Percentiles rank a stretch among this genome's conserved stretches.
Conservation (phyloP, 2,329 filamentous ascomycete genomes). For the Alternaria incomplexa region DNA sequence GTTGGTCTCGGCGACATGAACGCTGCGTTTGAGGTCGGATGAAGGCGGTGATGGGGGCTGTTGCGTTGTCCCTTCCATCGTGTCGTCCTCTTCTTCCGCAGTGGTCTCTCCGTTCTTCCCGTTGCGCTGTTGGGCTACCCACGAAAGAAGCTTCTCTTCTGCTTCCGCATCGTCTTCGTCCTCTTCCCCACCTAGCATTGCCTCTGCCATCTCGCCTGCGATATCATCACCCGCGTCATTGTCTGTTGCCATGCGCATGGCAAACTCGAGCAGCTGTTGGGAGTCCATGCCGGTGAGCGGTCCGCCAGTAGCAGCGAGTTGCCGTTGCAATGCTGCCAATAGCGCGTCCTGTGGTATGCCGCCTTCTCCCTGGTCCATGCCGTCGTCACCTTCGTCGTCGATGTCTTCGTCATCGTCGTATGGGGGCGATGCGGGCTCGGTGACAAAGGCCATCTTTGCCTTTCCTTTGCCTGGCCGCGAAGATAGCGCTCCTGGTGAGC, state of each 20-base stretch:
- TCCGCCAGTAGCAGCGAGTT: conserved; percentile 43
- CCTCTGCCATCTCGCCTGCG: conserved; percentile 51
- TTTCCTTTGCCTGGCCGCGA: conserved; percentile 14
- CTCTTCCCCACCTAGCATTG: conserved; percentile 47
- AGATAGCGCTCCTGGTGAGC: conserved; percentile 15
- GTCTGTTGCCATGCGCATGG: conserved; percentile 53
- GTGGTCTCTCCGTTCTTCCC: not conserved
- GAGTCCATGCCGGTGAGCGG: conserved; percentile 51
- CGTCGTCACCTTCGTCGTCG: conserved; percentile 21
- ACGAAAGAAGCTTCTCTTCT: conserved; percentile 39
- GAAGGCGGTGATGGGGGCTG: conserved; percentile 28
- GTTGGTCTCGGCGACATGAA: conserved; percentile 1
- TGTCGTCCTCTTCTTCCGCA: conserved; percentile 14
- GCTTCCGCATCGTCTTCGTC: conserved; percentile 36
- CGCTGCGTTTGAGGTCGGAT: conserved; percentile 28
- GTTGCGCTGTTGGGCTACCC: conserved; percentile 41
- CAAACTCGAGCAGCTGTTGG: conserved; percentile 50
- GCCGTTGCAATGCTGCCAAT: conserved; percentile 43
- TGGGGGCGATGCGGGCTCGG: conserved; percentile 20
- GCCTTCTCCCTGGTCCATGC: conserved; percentile 18
- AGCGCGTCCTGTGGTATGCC: conserved; percentile 49
- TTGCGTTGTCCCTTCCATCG: conserved; percentile 11
- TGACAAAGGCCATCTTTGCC: conserved; percentile 11
- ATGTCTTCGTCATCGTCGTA: conserved; percentile 22
- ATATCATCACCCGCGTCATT: conserved; percentile 52